Conservation (phyloP, 179 eudicot species). For the Dionaea muscipula region DNA sequence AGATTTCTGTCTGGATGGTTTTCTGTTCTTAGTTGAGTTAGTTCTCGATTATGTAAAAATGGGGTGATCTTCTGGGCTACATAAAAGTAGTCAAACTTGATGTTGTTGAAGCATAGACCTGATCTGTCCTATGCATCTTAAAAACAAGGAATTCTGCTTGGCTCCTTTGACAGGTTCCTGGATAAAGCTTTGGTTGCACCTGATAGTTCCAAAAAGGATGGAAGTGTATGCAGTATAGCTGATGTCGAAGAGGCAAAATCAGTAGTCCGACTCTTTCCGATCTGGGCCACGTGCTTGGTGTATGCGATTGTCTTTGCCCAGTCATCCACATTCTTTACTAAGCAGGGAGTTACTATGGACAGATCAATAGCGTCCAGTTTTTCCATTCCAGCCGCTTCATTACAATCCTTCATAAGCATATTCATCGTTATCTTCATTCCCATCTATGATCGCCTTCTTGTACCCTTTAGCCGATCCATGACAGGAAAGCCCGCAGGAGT, state of each 20-base stretch:
- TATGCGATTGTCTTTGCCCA: constrained; percentile 54
- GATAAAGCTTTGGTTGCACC: constrained; percentile 47
- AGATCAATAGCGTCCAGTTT: constrained; percentile 38
- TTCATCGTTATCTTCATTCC: constrained; percentile 41
- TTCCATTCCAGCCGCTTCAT: constrained; percentile 49
- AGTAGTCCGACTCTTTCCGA: constrained; percentile 44
- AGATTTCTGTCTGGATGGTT: no score
- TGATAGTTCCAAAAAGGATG: constrained; percentile 17
- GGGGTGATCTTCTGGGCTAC: no score
- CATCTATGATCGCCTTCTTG: constrained; percentile 47
- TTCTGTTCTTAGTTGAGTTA: no score
- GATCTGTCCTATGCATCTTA: no score
- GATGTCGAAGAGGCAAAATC: constrained; percentile 58
- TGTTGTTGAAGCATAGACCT: no score
- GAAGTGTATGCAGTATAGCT: constrained; percentile 24
- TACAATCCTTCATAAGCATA: constrained; percentile 37
- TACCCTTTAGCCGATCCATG: constrained; percentile 33
- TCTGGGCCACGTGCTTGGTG: constrained; percentile 44
- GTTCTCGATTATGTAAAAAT: no score
- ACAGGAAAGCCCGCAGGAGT: constrained; percentile 51
- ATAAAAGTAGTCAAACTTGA: no score
- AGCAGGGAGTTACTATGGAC: constrained; percentile 63
- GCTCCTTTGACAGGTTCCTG: constrained; percentile 27
- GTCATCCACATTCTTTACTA: constrained; percentile 52
- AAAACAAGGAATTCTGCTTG: no score